Percentiles rank a stretch among this genome's conserved stretches.
Conservation (phyloP, 306 rosid genomes). For the Lathyrus aphaca region DNA sequence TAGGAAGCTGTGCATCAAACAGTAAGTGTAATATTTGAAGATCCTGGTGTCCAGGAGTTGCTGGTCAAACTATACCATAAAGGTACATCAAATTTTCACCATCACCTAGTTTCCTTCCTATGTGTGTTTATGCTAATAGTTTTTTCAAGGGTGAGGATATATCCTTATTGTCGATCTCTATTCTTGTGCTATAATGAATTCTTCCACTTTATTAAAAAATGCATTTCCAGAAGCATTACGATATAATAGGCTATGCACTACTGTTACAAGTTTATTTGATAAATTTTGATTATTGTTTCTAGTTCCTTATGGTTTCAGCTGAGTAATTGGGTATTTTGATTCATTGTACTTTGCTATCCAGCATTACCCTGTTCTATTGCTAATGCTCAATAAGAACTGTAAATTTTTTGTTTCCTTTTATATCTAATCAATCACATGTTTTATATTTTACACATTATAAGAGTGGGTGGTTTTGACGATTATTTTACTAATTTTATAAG, state of each 20-base stretch:
- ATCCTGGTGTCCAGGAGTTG: slow-evolving; percentile 96
- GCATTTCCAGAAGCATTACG: slow-evolving; percentile 21
- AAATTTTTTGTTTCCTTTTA: slow-evolving; percentile 6
- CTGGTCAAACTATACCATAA: slow-evolving; percentile 79
- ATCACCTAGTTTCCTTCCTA: slow-evolving; percentile 19
- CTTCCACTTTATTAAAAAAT: slow-evolving; percentile 14
- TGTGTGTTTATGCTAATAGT: slow-evolving; percentile 17
- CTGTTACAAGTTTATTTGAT: slow-evolving; percentile 1
- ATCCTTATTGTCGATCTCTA: slow-evolving; percentile 20
- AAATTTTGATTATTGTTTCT: slow-evolving; percentile 23
- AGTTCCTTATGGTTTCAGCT: slow-evolving; percentile 30
- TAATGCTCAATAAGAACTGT: slow-evolving; percentile 7
- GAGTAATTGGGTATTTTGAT: slow-evolving; percentile 29
- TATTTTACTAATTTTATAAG: slow-evolving; percentile 76
- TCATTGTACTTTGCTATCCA: slow-evolving; percentile 11
- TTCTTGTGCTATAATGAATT: slow-evolving; percentile 22
- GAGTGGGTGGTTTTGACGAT: slow-evolving; percentile 76
- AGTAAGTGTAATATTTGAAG: slow-evolving; percentile 95
- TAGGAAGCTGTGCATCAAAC: slow-evolving; percentile 96
- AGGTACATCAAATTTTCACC: slow-evolving; percentile 38
- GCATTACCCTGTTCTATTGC: slow-evolving; percentile 30
- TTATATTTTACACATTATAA: slow-evolving; percentile 55
- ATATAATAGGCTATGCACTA: slow-evolving; percentile 12
- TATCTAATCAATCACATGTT: slow-evolving; percentile 27
- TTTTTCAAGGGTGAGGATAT: slow-evolving; percentile 7